Percentiles rank a stretch among this genome's conserved stretches.
Evolutionary conservation across 177 flowering plant genomes (phyloP).

Genomic region (Telopea speciosissima): DNA sequence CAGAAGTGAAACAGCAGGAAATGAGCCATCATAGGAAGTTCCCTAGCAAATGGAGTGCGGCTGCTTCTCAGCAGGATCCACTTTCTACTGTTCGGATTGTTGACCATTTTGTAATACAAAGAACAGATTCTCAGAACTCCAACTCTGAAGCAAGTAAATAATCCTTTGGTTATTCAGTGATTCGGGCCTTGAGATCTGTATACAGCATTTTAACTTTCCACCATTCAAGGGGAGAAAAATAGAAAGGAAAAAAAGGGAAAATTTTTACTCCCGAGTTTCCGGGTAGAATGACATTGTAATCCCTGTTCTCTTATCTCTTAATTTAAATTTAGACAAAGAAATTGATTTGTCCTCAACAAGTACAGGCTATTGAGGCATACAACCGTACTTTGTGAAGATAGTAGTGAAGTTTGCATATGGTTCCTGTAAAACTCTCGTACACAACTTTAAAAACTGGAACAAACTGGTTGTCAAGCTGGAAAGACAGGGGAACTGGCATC

Average conservation of each 20-base stretch:
- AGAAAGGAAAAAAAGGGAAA: background rate
- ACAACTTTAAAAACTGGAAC: too few relatives aligned
- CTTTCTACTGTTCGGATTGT: conserved; percentile 65
- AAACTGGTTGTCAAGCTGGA: too few relatives aligned
- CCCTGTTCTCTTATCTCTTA: background rate
- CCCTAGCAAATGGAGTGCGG: conserved; percentile 92
- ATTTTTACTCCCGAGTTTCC: background rate
- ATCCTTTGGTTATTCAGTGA: conserved; percentile 28
- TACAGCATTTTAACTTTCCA: background rate
- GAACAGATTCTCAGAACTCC: conserved; percentile 18
- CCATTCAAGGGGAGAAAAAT: background rate
- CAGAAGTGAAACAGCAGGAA: conserved; percentile 48
- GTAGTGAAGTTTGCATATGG: too few relatives aligned
- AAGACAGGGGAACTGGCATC: too few relatives aligned
- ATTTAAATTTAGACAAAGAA: background rate
- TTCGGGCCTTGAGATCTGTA: background rate
- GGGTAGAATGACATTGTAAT: background rate
- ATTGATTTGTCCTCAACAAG: background rate
- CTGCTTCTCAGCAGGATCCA: conserved; percentile 62
- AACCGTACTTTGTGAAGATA: too few relatives aligned
- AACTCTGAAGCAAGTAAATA: conserved; percentile 5
- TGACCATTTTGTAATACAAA: conserved; percentile 69
- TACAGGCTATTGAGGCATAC: background rate
- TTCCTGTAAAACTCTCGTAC: too few relatives aligned
- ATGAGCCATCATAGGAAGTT: conserved; percentile 50